Evolutionary conservation across 345 rosid genomes (phyloP).

Genomic region (Moricandia moricandioides): DNA sequence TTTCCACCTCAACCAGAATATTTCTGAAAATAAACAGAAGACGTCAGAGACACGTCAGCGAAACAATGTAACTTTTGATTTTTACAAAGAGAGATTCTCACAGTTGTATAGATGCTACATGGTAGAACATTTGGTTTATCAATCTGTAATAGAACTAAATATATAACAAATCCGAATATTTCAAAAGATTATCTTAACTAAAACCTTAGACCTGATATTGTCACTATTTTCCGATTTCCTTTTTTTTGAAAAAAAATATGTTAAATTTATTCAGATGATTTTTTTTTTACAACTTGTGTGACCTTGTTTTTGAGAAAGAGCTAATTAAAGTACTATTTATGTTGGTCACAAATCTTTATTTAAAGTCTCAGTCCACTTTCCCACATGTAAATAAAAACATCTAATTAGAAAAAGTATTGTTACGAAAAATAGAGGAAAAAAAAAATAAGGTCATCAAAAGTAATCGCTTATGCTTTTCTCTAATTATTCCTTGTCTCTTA

Average conservation of each 20-base stretch:
- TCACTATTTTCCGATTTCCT: neutral
- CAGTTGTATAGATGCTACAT: neutral
- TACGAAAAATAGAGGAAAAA: neutral
- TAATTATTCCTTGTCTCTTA: slow-evolving; percentile 3
- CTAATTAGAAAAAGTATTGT: neutral
- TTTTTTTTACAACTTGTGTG: too few relatives aligned
- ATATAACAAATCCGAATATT: neutral
- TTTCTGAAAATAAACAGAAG: neutral
- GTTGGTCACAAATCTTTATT: neutral
- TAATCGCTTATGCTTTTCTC: slow-evolving; percentile 12
- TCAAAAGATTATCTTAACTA: neutral
- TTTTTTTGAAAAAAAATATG: too few relatives aligned
- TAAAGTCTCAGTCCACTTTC: neutral
- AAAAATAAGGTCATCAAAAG: neutral
- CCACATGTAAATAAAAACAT: neutral
- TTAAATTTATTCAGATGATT: too few relatives aligned
- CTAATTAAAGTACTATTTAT: too few relatives aligned
- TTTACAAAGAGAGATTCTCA: neutral
- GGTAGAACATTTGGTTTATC: neutral
- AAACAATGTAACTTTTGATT: neutral
- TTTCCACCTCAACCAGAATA: slow-evolving; percentile 24
- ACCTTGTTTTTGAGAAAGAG: too few relatives aligned
- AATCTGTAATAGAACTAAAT: neutral
- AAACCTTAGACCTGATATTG: neutral
- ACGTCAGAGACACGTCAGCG: neutral